Base-by-base conservation (phyloP, 495 filamentous ascomycete species). In the Darksidea phi region DNA sequence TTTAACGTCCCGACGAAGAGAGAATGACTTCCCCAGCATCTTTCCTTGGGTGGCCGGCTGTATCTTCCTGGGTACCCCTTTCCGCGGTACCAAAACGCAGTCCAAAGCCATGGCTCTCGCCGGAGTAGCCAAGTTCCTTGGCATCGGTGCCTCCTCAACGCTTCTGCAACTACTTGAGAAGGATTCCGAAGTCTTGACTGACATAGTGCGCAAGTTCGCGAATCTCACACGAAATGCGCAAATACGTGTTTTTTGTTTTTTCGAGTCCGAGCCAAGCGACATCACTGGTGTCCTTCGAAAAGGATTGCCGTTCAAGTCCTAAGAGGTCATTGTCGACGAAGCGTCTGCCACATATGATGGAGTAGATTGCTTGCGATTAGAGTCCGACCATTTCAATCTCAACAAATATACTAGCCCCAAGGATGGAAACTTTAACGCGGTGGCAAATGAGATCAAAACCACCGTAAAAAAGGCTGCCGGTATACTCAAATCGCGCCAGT, bases 41-140 rank as follows among this genome's bases (percentile, higher is more conserved):
- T 63, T 63, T 55, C 43, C 52, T 6, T 63, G 1, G 1, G 47
- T 63, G 1, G 59, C 54, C 11, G 59, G 59, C n/a, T 57, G 52
- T 41, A 21, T 63, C 28, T 63, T 63, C 34, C 52, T 63, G 8
- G 59, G 59, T 8, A 63, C 59, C 12, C 59, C 59, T 10, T 63
- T 63, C 18, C 32, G 36, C 25, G 59, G 59, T 21, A 62, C 59
- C 12, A 15, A 48, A 43, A 54, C 50, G 1, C 59, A 55, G 24
- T 10, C 37, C 1, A 62, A 62, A 37, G 59, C 59, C 11, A 25
- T 41, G 17, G 37, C 55, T 13, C 34, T 62, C 5, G 59, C 59
- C 18, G 23, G 48, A 43, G 23, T 62, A 20, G 59, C 59, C 2
- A 26, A 37, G 18, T 38, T 24, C 2, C 26, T 62, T 17, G 51